Evolutionary conservation across 306 rosid genomes (phyloP), one percentile per base, ranked within the genome.

Genomic region (Trifolium repens): DNA sequence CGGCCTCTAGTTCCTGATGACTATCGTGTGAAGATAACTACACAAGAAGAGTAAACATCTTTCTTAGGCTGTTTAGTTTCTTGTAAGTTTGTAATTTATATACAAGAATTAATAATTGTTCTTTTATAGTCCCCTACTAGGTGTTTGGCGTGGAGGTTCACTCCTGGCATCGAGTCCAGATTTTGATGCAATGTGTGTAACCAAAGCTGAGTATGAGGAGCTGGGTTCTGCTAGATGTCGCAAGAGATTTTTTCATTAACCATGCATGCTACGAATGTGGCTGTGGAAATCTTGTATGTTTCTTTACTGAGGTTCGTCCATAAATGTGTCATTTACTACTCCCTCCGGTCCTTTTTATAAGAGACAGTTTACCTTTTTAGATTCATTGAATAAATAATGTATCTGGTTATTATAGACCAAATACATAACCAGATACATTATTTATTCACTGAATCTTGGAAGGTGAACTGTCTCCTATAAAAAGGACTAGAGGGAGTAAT

Each of bases 191-290:
- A 89, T 91, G 98, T 91, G 97, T 54, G 98, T 94, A 68, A 94
- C 96, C 74, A 94, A 94, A 87, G 84, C 96, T 3, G 98, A 94
- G 72, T 94, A 94, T 47, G 98, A 94, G 89, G 98, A 91, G 82
- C 97, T 85, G 50, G 98, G 98, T 75, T 94, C 98, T 65, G 97
- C 96, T 72, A 89, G 97, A 52, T 94, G 98, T 83, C 93, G 96
- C 69, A 88, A 79, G 86, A 85, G 98, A 85, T 91, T 91, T 82
- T 87, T 89, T 71, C 90, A 85, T 74, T 88, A 79, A 90, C 79
- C 49, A 64, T 44, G 69, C 84, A 71, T 67, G 55, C 71, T 69
- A 44, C 47, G 58, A 47, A 60, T 52, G 15, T 42, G 58, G 49
- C 64, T 62, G 37, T 43, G 30, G 54, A 10, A 24, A 49, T 54